A percentile compares a stretch with the other conserved stretches of the same genome.
Evolutionary conservation across 805 yeast genomes (phyloP).

Genomic region (Barnettozyma botsteinii): DNA sequence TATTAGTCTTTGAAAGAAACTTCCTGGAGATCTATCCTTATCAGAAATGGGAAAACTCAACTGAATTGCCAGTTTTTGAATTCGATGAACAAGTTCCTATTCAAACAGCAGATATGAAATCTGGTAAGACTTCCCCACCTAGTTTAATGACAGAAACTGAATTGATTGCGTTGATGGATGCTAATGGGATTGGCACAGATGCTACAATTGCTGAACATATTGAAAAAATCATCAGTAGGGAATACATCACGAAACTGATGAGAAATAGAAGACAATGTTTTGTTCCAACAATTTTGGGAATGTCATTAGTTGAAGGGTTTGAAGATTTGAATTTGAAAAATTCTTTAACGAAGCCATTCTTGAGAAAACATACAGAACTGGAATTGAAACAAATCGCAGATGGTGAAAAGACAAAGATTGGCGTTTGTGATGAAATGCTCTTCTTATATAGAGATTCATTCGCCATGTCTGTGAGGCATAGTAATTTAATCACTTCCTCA

Average conservation of each 20-base stretch:
- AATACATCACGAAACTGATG: conserved; percentile 50
- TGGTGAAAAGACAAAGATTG: conserved; percentile 48
- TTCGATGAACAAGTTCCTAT: conserved; percentile 55
- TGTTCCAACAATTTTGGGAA: conserved; percentile 78
- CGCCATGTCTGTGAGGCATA: conserved; percentile 39
- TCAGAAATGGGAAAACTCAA: conserved; percentile 65
- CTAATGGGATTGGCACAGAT: conserved; percentile 96
- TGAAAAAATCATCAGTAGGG: conserved; percentile 63
- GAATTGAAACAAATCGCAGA: conserved; percentile 61
- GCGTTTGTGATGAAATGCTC: conserved; percentile 51
- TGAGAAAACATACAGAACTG: conserved; percentile 70
- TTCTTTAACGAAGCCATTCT: conserved; percentile 82
- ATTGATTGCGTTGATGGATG: conserved; percentile 89
- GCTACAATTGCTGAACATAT: conserved; percentile 99
- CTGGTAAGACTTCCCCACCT: conserved; percentile 82
- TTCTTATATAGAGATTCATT: conserved; percentile 58
- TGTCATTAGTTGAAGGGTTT: conserved; percentile 84
- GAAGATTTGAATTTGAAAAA: conserved; percentile 68
- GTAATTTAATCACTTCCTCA: conserved; percentile 31
- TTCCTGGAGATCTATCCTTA: conserved; percentile 78
- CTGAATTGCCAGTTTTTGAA: conserved; percentile 57
- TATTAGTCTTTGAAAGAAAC: conserved; percentile 66
- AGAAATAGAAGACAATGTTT: conserved; percentile 39
- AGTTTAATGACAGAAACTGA: conserved; percentile 85
- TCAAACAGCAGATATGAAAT: conserved; percentile 49